Evolutionary conservation across 129 eudicot genomes (phyloP), one percentile per base, ranked within the genome.

Genomic region (Pseudognaphalium luteoalbum): DNA sequence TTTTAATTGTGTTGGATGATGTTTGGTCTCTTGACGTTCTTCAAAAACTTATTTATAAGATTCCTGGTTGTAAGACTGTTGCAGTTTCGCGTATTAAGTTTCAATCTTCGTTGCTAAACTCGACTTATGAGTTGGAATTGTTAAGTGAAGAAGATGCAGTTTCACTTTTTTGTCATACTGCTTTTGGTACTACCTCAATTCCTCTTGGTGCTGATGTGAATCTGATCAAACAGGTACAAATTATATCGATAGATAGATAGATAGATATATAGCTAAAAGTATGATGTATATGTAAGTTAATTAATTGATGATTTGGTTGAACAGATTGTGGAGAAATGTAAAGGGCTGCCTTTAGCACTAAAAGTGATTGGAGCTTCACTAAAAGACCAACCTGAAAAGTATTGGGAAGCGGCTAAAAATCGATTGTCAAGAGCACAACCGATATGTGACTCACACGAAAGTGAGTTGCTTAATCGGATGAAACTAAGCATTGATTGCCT

Each of bases 291-390:
- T 57, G 0, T 57, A 57, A 57, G 29, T 57, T 57, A 57, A 7
- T 20, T 2, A 25, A 57, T 6, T 57, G 0, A 7, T 6, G 20
- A 0, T 66, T 51, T 22, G 68, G 25, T 84, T 75, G 9, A 2
- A 68, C 66, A 93, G 98, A 74, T 93, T 76, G 97, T 90, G 37
- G 88, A 87, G 68, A 91, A 91, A 76, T 93, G 98, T 63, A 86
- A 85, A 78, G 85, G 98, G 72, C 96, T 93, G 56, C 98, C 98
- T 1, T 80, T 93, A 82, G 98, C 98, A 33, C 86, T 93, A 2
- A 93, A 93, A 84, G 98, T 93, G 71, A 87, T 93, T 29, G 98
- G 98, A 39, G 92, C 98, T 32, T 90, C 98, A 20, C 81, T 93
- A 3, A 86, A 89, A 68, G 98, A 84, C 72, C 93, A 88, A 52